A percentile compares a stretch with the other conserved stretches of the same genome.
These are phyloP conservation scores for Ensete glaucum DNA, from an alignment of 176 grass and related monocot genomes.

Conservation along the genomic window DNA sequence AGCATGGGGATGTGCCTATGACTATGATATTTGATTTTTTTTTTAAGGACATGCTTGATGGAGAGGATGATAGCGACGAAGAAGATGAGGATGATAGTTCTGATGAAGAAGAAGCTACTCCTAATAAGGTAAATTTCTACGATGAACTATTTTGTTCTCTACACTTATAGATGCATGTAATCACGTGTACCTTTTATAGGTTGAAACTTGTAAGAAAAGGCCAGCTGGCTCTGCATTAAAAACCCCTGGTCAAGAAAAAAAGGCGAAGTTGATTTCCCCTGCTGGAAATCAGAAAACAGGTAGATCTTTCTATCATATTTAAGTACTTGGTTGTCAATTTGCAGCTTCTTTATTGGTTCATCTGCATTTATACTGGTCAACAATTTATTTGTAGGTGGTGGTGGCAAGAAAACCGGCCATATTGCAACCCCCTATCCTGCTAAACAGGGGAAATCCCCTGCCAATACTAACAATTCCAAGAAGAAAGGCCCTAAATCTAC, in stretches of 20 bases:
- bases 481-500: slow-evolving; percentile 56
- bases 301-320: slow-evolving; percentile 1
- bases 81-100: slow-evolving; percentile 28
- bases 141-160: neutral
- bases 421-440: slow-evolving; percentile 74
- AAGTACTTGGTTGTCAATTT: too few relatives aligned
- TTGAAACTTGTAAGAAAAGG: slow-evolving; percentile 59
- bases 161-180: too few relatives aligned
- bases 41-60: slow-evolving; percentile 16
- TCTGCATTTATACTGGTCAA: neutral
- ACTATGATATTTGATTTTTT: neutral
- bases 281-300: slow-evolving; percentile 55
- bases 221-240: slow-evolving; percentile 27
- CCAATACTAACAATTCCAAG: slow-evolving; percentile 39
- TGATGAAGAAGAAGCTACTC: slow-evolving; percentile 65
- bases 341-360: neutral
- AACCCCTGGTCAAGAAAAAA: slow-evolving; percentile 70
- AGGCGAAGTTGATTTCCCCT: slow-evolving; percentile 53
- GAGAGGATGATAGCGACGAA: slow-evolving; percentile 12
- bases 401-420: slow-evolving; percentile 51
- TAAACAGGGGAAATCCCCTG: slow-evolving; percentile 58
- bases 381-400: neutral
- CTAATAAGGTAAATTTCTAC: slow-evolving; percentile 43
- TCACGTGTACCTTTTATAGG: slow-evolving; percentile 17
- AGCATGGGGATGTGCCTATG: too few relatives aligned